Percentiles rank a stretch among this genome's conserved stretches.
Evolutionary conservation across 169 alveolate species (phyloP).

Genomic region (Perkinsus marinus): DNA sequence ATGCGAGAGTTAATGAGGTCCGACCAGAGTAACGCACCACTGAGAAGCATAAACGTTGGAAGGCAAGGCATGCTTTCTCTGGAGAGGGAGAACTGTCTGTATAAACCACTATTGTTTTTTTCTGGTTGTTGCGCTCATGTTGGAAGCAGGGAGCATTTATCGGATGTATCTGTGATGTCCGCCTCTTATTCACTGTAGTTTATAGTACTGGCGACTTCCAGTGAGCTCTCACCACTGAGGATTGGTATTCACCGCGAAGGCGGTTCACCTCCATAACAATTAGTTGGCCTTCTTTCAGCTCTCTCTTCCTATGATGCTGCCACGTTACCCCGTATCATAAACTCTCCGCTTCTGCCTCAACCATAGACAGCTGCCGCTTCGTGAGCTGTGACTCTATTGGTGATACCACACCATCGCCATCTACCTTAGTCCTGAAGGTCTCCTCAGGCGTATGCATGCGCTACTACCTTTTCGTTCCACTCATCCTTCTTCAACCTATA

Average conservation of each 20-base stretch:
- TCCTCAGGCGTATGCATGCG: too few species aligned
- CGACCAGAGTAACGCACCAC: neutral
- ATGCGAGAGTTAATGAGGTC: neutral
- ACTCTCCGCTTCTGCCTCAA: neutral
- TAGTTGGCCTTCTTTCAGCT: neutral
- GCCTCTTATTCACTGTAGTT: neutral
- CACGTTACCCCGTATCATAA: neutral
- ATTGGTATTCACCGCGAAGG: neutral
- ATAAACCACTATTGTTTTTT: neutral
- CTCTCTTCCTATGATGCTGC: neutral
- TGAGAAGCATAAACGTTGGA: neutral
- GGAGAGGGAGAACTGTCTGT: too few species aligned
- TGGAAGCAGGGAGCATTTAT: neutral
- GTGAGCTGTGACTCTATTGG: neutral
- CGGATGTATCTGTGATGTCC: neutral
- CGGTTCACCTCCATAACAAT: neutral
- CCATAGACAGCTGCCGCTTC: neutral
- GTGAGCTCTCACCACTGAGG: neutral
- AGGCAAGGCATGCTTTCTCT: neutral
- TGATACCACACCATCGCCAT: neutral
- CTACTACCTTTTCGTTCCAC: neutral
- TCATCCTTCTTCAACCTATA: neutral
- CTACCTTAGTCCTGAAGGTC: neutral
- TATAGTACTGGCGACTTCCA: neutral
- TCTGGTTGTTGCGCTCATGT: neutral